Percentiles rank a stretch among this genome's conserved stretches.
Conservation (phyloP, 78 protist species). For the Bigelowiella natans region DNA sequence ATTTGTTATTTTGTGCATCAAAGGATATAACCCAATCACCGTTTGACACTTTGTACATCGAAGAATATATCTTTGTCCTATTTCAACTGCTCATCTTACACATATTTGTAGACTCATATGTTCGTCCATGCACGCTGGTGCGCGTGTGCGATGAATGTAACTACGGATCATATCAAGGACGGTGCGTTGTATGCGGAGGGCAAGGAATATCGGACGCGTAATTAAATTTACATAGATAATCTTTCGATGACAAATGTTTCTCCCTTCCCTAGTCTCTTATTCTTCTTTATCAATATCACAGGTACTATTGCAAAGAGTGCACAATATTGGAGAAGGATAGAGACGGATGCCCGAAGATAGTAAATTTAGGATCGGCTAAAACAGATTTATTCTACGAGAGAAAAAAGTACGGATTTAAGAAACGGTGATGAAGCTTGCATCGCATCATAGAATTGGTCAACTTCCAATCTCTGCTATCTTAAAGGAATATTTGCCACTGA, state of each 20-base stretch:
- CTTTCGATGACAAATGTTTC: no score
- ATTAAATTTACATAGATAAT: no score
- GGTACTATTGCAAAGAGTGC: slow-evolving; percentile 56
- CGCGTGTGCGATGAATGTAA: slow-evolving; percentile 55
- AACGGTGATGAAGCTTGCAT: no score
- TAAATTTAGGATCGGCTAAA: slow-evolving; percentile 46
- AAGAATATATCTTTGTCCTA: no score
- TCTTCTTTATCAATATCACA: slow-evolving; percentile 13
- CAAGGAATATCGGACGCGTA: slow-evolving; percentile 34
- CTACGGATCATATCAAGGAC: slow-evolving; percentile 45
- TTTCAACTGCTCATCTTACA: no score
- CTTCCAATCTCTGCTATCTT: no score
- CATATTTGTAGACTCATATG: slow-evolving; percentile 55
- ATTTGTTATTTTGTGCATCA: no score
- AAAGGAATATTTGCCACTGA: no score
- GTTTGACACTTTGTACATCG: no score
- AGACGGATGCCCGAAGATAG: slow-evolving; percentile 51
- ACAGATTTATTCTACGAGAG: slow-evolving; percentile 46
- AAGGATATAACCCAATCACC: no score
- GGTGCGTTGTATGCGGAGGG: slow-evolving; percentile 49
- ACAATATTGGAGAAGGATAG: slow-evolving; percentile 37
- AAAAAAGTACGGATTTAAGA: slow-evolving; percentile 20
- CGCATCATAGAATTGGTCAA: no score
- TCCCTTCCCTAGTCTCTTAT: background rate
- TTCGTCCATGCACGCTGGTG: slow-evolving; percentile 24